phyloP scores from a whole-genome alignment of 1,284 basidiomycete species.

The Cutaneotrichosporon cutaneum region DNA sequence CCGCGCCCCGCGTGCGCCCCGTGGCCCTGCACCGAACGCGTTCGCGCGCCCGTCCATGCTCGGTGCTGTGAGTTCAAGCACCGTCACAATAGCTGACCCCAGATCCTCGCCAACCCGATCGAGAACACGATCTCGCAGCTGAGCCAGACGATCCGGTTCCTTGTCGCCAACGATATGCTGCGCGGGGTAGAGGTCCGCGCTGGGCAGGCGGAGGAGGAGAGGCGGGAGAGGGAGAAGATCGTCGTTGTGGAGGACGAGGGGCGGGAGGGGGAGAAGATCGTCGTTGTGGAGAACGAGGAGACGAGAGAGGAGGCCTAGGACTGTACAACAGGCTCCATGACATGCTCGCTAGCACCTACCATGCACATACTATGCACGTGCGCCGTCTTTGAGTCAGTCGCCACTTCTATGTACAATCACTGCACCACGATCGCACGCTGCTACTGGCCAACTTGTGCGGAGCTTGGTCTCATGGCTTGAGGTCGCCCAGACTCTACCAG shows the following conservation, averaged over 20 bases:
- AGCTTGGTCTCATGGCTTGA: too few relatives aligned
- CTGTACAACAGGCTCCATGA: too few relatives aligned
- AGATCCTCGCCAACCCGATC: slow-evolving; percentile 74
- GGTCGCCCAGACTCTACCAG: too few relatives aligned
- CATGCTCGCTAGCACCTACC: too few relatives aligned
- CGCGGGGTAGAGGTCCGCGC: slow-evolving; percentile 74
- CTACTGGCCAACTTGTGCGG: too few relatives aligned
- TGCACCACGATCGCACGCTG: too few relatives aligned
- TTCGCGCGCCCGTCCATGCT: slow-evolving; percentile 70
- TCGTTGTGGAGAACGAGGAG: slow-evolving; percentile 18
- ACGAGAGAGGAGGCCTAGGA: too few relatives aligned
- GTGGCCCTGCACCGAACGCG: slow-evolving; percentile 61
- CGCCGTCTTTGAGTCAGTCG: too few relatives aligned
- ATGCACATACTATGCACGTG: too few relatives aligned
- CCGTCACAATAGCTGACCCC: too few relatives aligned
- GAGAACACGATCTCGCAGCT: slow-evolving; percentile 86
- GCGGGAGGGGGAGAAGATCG: slow-evolving; percentile 27
- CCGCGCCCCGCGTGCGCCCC: slow-evolving; percentile 57
- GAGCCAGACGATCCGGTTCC: slow-evolving; percentile 87
- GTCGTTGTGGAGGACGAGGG: slow-evolving; percentile 19
- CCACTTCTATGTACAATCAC: too few relatives aligned
- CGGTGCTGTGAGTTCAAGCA: slow-evolving; percentile 67
- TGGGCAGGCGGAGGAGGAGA: slow-evolving; percentile 70
- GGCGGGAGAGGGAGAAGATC: slow-evolving; percentile 36
- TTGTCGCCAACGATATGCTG: slow-evolving; percentile 89